A percentile compares a stretch with the other conserved stretches of the same genome.
These are phyloP conservation scores for Corymbia citriodora DNA, from an alignment of 441 rosid genomes.

Conservation along the genomic window DNA sequence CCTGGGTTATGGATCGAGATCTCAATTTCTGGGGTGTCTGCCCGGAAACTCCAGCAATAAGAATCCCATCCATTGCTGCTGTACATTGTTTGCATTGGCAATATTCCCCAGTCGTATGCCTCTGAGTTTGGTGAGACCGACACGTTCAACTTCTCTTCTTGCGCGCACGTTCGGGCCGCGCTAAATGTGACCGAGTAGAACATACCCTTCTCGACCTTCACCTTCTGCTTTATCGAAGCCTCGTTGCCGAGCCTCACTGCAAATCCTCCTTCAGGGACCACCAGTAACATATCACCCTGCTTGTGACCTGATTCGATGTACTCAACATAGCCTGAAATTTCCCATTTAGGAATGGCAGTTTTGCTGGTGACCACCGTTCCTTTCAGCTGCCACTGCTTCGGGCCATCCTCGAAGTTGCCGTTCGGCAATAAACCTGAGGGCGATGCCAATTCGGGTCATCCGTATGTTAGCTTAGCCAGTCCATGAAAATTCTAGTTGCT, in stretches of 20 bases:
- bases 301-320: slow-evolving; percentile 76
- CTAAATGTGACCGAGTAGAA: slow-evolving; percentile 60
- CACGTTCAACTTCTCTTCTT: slow-evolving; percentile 59
- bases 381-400: slow-evolving; percentile 47
- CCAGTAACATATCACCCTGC: slow-evolving; percentile 73
- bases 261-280: slow-evolving; percentile 55
- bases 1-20: slow-evolving; percentile 66
- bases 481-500: neutral
- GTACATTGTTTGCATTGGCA: slow-evolving; percentile 78
- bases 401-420: slow-evolving; percentile 68
- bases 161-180: slow-evolving; percentile 73
- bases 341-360: slow-evolving; percentile 61
- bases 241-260: slow-evolving; percentile 72
- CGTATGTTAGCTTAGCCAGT: neutral
- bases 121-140: slow-evolving; percentile 41
- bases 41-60: slow-evolving; percentile 62
- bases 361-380: slow-evolving; percentile 42
- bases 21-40: slow-evolving; percentile 30
- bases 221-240: slow-evolving; percentile 52
- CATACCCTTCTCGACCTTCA: slow-evolving; percentile 26
- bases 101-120: slow-evolving; percentile 41
- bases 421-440: slow-evolving; percentile 66
- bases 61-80: slow-evolving; percentile 82
- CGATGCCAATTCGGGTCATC: neutral
- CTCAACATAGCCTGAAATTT: slow-evolving; percentile 60